Conservation (phyloP, 352 stramenopile genomes). For the Pythium periplocum region DNA sequence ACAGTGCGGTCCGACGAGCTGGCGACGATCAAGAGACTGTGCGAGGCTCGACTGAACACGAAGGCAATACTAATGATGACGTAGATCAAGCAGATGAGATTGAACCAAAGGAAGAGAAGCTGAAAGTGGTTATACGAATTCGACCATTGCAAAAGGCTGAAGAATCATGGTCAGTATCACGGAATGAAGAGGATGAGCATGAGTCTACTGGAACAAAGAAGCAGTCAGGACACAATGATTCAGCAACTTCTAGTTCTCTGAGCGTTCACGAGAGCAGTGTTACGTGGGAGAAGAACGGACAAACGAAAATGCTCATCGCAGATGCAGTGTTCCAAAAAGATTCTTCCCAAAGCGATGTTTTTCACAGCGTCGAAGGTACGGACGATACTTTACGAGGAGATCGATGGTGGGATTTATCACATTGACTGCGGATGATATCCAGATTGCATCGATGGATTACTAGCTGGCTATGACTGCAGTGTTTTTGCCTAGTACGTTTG, state of each 20-base stretch:
- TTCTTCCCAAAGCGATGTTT: constrained; percentile 36
- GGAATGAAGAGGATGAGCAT: not conserved
- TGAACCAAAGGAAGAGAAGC: constrained; percentile 32
- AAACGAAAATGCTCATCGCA: constrained; percentile 45
- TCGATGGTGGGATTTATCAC: no score
- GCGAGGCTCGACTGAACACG: no score
- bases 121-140: constrained; percentile 62
- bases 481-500: constrained; percentile 64
- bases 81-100: constrained; percentile 1
- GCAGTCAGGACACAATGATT: not conserved
- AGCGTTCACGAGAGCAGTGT: constrained; percentile 27
- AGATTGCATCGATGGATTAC: constrained; percentile 57
- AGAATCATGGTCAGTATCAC: constrained; percentile 23
- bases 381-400: no score
- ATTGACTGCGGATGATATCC: not conserved
- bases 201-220: not conserved
- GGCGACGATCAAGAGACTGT: no score
- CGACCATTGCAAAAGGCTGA: constrained; percentile 48
- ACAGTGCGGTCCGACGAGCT: no score
- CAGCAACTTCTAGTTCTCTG: constrained; percentile 1
- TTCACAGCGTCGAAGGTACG: constrained; percentile 50
- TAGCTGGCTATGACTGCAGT: constrained; percentile 66
- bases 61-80: not conserved
- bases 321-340: constrained; percentile 43
- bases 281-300: constrained; percentile 64